Evolutionary conservation across 2,329 filamentous ascomycete genomes (phyloP), one percentile per base, ranked within the genome.

Genomic region (Fusarium solani-melongenae): DNA sequence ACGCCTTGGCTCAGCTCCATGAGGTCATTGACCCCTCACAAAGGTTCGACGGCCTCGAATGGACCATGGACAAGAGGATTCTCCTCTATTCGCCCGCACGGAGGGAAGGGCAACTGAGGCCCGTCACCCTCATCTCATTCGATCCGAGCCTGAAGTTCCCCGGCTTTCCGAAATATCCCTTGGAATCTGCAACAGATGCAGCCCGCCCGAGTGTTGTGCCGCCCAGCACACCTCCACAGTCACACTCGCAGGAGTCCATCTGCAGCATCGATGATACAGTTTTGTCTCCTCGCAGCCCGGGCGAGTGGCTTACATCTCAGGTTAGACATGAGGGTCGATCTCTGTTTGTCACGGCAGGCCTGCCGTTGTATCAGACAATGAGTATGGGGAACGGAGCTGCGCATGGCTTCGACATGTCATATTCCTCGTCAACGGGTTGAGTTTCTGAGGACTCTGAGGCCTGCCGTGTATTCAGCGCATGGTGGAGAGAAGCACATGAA

Each of bases 61-160:
- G 85, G 20, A 78, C 76, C 17, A 84, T 84, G 76, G 86, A 89
- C 69, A 85, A 87, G n/a, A 78, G 84, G 14, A 83, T 82, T 6
- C 69, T 88, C n/a, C 77, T 88, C 4, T 89, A 88, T 72, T 78
- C 83, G 58, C 62, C 78, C 62, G 44, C 67, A 34, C 44, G 71
- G 33, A 66, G 69, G 44, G 56, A 60, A 14, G 68, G 64, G 4
- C 57, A 70, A 39, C 57, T 67, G 53, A 76, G 71, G 58, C 70
- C 73, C 15, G 36, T 81, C 31, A 51, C 79, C 4, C 67, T 81
- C 55, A 55, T 80, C 29, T 81, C 78, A 1, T 81, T 81, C 60
- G 80, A 81, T n/a, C 76, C 80, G 2, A 71, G 64, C 8, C 65
- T 81, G 24, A 66, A 70, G 31, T 64, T 81, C 14, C 64, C 69